Percentiles rank a stretch among this genome's conserved stretches.
Evolutionary conservation across 176 grass and related monocot species (phyloP).

Genomic region (Triticum aestivum): DNA sequence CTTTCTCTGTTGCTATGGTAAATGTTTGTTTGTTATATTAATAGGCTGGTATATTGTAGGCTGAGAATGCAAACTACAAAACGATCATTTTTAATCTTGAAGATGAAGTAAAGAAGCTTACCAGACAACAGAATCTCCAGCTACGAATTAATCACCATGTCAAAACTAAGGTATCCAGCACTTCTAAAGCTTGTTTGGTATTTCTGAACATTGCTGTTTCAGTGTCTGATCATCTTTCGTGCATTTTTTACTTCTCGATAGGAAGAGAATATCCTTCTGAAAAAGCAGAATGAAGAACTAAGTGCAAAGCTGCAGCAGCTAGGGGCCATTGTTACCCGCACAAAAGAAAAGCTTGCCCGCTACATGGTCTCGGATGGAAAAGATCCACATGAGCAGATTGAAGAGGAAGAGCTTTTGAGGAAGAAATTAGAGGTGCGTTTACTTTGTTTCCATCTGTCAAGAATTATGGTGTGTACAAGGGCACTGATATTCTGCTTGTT

Average conservation of each 20-base stretch:
- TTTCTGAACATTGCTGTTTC: constrained; percentile 14
- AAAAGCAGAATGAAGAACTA: constrained; percentile 70
- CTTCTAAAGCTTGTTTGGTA: background rate
- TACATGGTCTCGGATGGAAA: constrained; percentile 61
- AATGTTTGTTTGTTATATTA: constrained; percentile 19
- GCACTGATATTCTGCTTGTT: constrained; percentile 11
- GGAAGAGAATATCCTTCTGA: constrained; percentile 77
- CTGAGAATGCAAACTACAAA: constrained; percentile 86
- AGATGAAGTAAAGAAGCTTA: constrained; percentile 82
- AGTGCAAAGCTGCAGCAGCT: constrained; percentile 60
- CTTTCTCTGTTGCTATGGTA: background rate
- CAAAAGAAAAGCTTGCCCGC: constrained; percentile 75
- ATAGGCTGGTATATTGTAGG: constrained; percentile 43
- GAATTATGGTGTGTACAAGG: background rate
- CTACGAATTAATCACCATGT: constrained; percentile 89
- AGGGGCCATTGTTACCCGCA: constrained; percentile 46
- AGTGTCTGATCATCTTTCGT: constrained; percentile 19
- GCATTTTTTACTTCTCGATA: constrained; percentile 38
- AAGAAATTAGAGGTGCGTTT: constrained; percentile 59
- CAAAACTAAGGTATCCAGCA: constrained; percentile 74
- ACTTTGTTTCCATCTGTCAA: constrained; percentile 3
- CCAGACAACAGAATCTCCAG: constrained; percentile 87
- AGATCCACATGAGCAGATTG: constrained; percentile 54
- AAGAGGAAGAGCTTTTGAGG: constrained; percentile 68
- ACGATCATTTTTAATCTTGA: constrained; percentile 72